Evolutionary conservation across 2,329 filamentous ascomycete genomes (phyloP), one percentile per base, ranked within the genome.

Genomic region (Cladophialophora yegresii): DNA sequence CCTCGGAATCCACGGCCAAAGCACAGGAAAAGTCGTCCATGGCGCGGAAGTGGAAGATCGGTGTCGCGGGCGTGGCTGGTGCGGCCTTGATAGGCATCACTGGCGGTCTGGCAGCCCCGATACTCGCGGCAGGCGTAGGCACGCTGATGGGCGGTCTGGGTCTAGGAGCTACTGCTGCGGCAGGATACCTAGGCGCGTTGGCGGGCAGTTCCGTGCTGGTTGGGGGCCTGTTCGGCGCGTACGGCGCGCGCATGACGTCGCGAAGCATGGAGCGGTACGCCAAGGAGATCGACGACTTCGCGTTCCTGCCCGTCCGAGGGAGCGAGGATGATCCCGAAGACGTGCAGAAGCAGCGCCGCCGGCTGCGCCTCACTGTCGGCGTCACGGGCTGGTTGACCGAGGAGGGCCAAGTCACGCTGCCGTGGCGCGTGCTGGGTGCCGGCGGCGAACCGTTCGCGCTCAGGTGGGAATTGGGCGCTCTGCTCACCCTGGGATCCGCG

Each of bases 161-260:
- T 2, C 66, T 70, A 16, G 68, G 68, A 4, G 68, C 66, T 2
- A 87, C 87, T 2, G 87, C 88, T 16, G 61, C 66, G 28, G 68
- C 68, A 22, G 66, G 68, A 26, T 70, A 68, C 40, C 79, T 95
- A 1, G 85, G 86, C 12, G 81, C 85, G 1, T 85, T 85, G 1
- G 85, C 86, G 22, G 87, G 89, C 6, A 92, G 87, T 66, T 85
- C 86, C 2, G 82, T 91, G 13, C 80, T 89, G 33, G 86, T 93
- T 32, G 91, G 90, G 16, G 85, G 87, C 30, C 78, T 96, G 53
- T 95, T 96, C 72, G 92, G 92, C 8, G 89, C 92, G 40, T 93
- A 92, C 73, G 88, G 88, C 53, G 85, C 86, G 1, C 84, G 87
- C 36, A 90, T 92, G 80, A 88, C 88, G 0, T 84, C 85, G 61